Percentiles rank a stretch among this genome's conserved stretches.
Conservation (phyloP, 345 rosid genomes). For the Fremontodendron californicum region DNA sequence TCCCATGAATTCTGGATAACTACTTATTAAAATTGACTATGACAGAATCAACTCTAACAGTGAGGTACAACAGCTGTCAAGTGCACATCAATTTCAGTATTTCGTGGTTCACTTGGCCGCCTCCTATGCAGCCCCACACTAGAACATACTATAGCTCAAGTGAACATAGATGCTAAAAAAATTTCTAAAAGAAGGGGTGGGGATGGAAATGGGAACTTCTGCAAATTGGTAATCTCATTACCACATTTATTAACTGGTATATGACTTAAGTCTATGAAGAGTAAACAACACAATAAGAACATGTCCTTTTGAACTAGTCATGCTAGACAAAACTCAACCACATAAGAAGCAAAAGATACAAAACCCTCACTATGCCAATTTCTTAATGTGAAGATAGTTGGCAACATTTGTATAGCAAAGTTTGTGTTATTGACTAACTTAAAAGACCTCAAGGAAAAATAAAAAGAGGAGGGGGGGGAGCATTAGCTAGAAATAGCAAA, state of each 20-base stretch:
- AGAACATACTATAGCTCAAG: not conserved
- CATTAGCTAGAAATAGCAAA: constrained; percentile 1
- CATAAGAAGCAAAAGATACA: not conserved
- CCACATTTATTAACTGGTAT: not conserved
- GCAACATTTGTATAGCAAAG: not conserved
- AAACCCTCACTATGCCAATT: too few species aligned
- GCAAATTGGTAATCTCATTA: not conserved
- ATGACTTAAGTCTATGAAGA: not conserved
- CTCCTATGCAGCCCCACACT: not conserved
- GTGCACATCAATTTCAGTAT: not conserved
- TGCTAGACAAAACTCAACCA: not conserved
- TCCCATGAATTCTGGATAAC: not conserved
- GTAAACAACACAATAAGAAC: not conserved
- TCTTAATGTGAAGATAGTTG: not conserved
- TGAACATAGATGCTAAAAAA: not conserved
- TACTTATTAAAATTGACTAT: not conserved
- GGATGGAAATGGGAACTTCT: not conserved
- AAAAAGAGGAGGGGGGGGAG: not conserved
- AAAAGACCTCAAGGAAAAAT: not conserved
- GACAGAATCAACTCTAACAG: not conserved
- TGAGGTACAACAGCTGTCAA: not conserved
- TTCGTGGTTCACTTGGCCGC: too few species aligned
- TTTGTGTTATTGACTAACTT: not conserved
- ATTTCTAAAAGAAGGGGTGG: not conserved
- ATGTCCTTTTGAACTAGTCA: not conserved